phyloP scores from a whole-genome alignment of 805 yeast genomes.

The Lachancea dasiensis region DNA sequence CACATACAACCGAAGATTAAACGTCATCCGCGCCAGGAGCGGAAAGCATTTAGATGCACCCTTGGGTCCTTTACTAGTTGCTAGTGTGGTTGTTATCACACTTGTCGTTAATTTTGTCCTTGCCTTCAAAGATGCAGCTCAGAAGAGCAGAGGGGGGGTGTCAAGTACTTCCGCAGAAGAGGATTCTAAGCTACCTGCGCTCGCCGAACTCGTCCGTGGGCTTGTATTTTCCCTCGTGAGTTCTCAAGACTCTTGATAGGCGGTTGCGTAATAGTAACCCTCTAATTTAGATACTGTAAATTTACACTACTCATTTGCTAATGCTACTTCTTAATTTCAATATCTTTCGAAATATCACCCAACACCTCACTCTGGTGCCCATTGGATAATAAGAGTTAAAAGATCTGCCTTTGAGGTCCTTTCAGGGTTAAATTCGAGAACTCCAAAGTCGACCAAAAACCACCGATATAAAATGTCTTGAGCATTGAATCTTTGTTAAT shows the following conservation, averaged over 20 bases:
- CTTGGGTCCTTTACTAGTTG: conserved; percentile 79
- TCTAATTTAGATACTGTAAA: too few relatives aligned
- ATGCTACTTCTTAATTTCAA: too few relatives aligned
- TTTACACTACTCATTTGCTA: too few relatives aligned
- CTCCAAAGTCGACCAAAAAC: too few relatives aligned
- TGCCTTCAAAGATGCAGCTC: conserved; percentile 45
- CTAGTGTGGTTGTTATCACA: conserved; percentile 60
- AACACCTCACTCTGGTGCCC: too few relatives aligned
- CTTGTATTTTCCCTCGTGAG: conserved; percentile 6
- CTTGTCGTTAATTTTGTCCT: conserved; percentile 66
- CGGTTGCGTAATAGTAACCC: background rate
- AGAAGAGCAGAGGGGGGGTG: conserved; percentile 8
- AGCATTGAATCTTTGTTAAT: too few relatives aligned
- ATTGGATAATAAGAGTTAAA: too few relatives aligned
- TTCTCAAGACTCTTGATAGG: background rate
- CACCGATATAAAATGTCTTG: too few relatives aligned
- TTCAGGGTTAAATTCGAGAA: too few relatives aligned
- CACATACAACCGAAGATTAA: conserved; percentile 64
- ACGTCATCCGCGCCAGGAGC: conserved; percentile 70
- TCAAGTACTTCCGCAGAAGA: background rate
- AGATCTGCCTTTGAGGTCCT: too few relatives aligned
- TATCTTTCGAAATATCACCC: too few relatives aligned
- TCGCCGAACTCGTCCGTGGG: background rate
- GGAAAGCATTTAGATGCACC: conserved; percentile 87
- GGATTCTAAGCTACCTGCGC: background rate